A percentile compares a stretch with the other conserved stretches of the same genome.
Evolutionary conservation across 2,329 filamentous ascomycete genomes (phyloP).

Genomic region (Myriosclerotinia curreyana): DNA sequence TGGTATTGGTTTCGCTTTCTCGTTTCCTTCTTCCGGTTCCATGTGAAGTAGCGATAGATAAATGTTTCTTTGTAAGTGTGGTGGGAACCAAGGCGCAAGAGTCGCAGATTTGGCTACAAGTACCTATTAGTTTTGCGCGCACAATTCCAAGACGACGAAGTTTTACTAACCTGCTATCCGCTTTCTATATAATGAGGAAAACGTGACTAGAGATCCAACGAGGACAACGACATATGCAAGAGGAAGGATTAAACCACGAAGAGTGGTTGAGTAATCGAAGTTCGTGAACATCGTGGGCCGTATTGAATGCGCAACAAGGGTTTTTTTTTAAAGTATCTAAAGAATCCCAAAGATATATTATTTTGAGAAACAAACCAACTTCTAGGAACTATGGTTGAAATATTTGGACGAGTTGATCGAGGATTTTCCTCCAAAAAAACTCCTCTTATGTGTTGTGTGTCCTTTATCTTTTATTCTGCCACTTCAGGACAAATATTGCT

Average conservation of each 20-base stretch:
- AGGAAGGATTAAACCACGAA: conserved; percentile 70
- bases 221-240: conserved; percentile 88
- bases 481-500: conserved; percentile 20
- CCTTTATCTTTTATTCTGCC: conserved; percentile 11
- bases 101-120: conserved; percentile 69
- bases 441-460: conserved; percentile 9
- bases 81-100: conserved; percentile 90
- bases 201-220: conserved; percentile 82
- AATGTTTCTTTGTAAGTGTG: conserved; percentile 87
- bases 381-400: background rate
- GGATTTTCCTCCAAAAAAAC: background rate
- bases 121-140: conserved; percentile 10
- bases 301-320: background rate
- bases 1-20: conserved; percentile 63
- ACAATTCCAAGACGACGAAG: background rate
- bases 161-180: conserved; percentile 71
- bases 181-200: conserved; percentile 89
- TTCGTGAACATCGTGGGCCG: conserved; percentile 32
- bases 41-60: conserved; percentile 91
- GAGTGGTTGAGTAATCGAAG: conserved; percentile 65
- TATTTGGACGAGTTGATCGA: background rate
- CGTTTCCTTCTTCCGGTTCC: conserved; percentile 56
- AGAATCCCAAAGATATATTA: background rate
- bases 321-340: background rate
- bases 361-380: background rate